These are phyloP conservation scores for Cercophora scortea DNA, from an alignment of 495 filamentous ascomycete species.

Conservation along the genomic window DNA sequence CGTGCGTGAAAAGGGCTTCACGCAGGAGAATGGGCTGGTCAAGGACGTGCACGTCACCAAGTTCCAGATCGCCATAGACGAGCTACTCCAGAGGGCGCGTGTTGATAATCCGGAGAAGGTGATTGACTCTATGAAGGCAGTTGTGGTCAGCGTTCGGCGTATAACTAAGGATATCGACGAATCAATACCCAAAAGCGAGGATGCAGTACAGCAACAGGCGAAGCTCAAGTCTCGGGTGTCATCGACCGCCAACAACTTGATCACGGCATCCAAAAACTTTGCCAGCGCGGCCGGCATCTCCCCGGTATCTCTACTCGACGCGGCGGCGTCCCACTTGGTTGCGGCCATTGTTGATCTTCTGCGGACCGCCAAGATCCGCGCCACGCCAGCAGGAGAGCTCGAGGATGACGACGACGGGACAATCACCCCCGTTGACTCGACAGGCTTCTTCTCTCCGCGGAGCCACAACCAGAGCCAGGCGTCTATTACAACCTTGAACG, in stretches of 20 bases:
- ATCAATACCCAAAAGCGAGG: constrained; percentile 40
- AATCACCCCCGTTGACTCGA: constrained; percentile 44
- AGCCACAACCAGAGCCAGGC: constrained; percentile 27
- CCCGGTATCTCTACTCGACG: constrained; percentile 89
- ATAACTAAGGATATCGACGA: constrained; percentile 74
- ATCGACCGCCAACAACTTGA: constrained; percentile 89
- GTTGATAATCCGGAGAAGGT: constrained; percentile 62
- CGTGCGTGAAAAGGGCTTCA: constrained; percentile 62
- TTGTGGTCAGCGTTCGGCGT: constrained; percentile 69
- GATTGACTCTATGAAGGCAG: constrained; percentile 71
- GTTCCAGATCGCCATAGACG: constrained; percentile 92
- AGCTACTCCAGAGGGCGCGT: constrained; percentile 73
- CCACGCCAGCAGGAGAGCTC: constrained; percentile 63
- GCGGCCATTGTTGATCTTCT: constrained; percentile 79
- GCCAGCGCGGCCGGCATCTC: constrained; percentile 73
- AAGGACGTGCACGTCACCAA: constrained; percentile 89
- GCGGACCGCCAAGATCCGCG: constrained; percentile 72
- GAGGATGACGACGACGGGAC: constrained; percentile 66
- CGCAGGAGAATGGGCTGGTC: constrained; percentile 65
- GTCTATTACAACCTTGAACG: constrained; percentile 22
- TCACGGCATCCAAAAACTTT: constrained; percentile 89
- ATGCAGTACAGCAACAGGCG: constrained; percentile 39
- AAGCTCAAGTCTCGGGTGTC: constrained; percentile 76
- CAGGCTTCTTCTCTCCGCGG: constrained; percentile 44
- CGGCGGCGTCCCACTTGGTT: constrained; percentile 87